These are phyloP conservation scores for Firmiana major DNA, from an alignment of 345 rosid genomes.

Conservation along the genomic window DNA sequence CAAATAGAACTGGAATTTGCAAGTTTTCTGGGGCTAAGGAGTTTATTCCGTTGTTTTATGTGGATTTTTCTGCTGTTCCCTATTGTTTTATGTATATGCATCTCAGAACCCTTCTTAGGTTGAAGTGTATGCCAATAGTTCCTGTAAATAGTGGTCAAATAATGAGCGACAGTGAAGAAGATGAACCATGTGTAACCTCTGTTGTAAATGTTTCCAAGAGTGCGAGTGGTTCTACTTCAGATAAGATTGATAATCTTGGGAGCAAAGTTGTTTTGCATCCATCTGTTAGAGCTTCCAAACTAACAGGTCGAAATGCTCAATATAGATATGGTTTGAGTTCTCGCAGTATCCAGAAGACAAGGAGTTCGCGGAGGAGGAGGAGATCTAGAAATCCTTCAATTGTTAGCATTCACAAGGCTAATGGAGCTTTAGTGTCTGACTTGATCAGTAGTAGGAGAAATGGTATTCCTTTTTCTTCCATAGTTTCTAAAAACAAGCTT, in stretches of 20 bases:
- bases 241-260: slow-evolving; percentile 23
- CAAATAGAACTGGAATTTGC: slow-evolving; percentile 51
- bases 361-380: slow-evolving; percentile 68
- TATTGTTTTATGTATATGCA: slow-evolving; percentile 60
- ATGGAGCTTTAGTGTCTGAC: slow-evolving; percentile 58
- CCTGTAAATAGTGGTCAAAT: slow-evolving; percentile 40
- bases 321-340: slow-evolving; percentile 46
- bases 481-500: slow-evolving; percentile 42
- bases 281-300: slow-evolving; percentile 46
- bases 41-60: slow-evolving; percentile 48
- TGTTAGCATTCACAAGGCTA: slow-evolving; percentile 40
- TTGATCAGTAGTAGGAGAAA: slow-evolving; percentile 51
- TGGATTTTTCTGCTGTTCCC: slow-evolving; percentile 72
- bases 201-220: slow-evolving; percentile 20
- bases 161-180: slow-evolving; percentile 20
- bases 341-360: slow-evolving; percentile 64
- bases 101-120: slow-evolving; percentile 25
- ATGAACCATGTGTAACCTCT: slow-evolving; percentile 9
- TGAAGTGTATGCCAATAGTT: slow-evolving; percentile 27
- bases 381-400: slow-evolving; percentile 53
- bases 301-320: slow-evolving; percentile 42
- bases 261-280: slow-evolving; percentile 36
- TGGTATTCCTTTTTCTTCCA: slow-evolving; percentile 43
- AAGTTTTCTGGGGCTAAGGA: slow-evolving; percentile 44
- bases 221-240: slow-evolving; percentile 9